Evolutionary conservation across 2,329 filamentous ascomycete genomes (phyloP).

Genomic region (Parastagonospora avenae): DNA sequence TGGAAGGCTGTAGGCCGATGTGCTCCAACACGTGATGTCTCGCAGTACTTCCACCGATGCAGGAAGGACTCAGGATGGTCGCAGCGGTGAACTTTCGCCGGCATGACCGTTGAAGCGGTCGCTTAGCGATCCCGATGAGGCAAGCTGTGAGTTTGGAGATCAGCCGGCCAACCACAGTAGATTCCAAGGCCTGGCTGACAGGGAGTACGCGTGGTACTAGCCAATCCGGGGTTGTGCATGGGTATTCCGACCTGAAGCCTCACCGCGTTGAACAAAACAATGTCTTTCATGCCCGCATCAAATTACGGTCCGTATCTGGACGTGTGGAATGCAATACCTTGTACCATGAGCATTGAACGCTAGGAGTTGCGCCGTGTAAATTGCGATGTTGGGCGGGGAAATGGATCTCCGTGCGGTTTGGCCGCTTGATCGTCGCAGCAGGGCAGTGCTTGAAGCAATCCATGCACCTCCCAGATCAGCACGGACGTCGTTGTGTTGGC

Average conservation of each 20-base stretch:
- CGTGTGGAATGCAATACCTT: constrained; percentile 1
- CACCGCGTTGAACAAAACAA: constrained; percentile 24
- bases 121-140: constrained; percentile 16
- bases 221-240: constrained; percentile 16
- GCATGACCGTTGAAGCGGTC: constrained; percentile 21
- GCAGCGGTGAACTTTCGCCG: constrained; percentile 28
- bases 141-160: constrained; percentile 11
- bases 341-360: constrained; percentile 4
- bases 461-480: constrained; percentile 6
- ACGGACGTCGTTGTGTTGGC: background rate
- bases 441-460: constrained; percentile 11
- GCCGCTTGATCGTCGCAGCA: constrained; percentile 4
- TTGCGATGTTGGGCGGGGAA: constrained; percentile 8
- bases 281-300: background rate
- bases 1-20: background rate
- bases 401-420: constrained; percentile 1
- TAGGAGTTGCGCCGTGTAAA: constrained; percentile 15
- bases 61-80: constrained; percentile 11
- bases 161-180: constrained; percentile 18
- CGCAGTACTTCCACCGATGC: constrained; percentile 9
- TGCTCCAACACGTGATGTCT: constrained; percentile 21
- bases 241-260: constrained; percentile 21
- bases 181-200: constrained; percentile 13
- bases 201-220: constrained; percentile 16
- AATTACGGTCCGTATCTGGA: background rate